Base-by-base conservation (phyloP, 2,329 filamentous ascomycete species). In the Colletotrichum endophyticum region DNA sequence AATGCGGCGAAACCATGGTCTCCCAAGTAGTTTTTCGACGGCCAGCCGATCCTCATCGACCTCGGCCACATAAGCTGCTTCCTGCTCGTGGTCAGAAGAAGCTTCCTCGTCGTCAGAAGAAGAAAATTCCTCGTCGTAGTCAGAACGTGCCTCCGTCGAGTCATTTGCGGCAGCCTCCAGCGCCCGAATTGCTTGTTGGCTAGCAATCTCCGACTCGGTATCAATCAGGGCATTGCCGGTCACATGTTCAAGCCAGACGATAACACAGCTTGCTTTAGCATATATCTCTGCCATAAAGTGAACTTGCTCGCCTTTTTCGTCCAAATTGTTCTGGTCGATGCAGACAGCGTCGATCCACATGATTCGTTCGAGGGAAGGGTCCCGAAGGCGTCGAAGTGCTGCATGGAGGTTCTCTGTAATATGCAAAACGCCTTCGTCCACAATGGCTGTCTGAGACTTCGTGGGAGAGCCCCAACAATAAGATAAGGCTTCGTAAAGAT, bases 171-270 rank as follows among this genome's bases (percentile, higher is more conserved):
- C 62, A 66, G 2, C 25, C 8, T 49, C 9, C 9, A 66, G 6
- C 1, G 16, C 36, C 11, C 4, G 25, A 0, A 66, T 5, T 12
- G 63, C 36, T 28, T 8, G n/a, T 0, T 3, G 8, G 34, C 25
- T 4, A 27, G 0, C 5, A 0, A 2, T 6, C 1, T 15, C 5
- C 5, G 1, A 11, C 36, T 49, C 22, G 32, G 2, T 1, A n/a
- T 66, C 13, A 49, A n/a, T 5, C 16, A 2, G 25, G 19, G 0
- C 0, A 28, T 28, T 6, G 2, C 36, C 36, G 2, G 63, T 30
- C 5, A 30, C 7, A 4, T 16, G 0, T 0, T 32, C 63, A 2
- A 66, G 63, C 63, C 63, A 66, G 63, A 49, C 22, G 7, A 32
- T 12, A 22, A 66, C 36, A 8, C 63, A 6, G 9, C 36, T 66